These are phyloP conservation scores for Hortiboletus campestris DNA, from an alignment of 768 basidiomycete genomes.

Conservation along the genomic window DNA sequence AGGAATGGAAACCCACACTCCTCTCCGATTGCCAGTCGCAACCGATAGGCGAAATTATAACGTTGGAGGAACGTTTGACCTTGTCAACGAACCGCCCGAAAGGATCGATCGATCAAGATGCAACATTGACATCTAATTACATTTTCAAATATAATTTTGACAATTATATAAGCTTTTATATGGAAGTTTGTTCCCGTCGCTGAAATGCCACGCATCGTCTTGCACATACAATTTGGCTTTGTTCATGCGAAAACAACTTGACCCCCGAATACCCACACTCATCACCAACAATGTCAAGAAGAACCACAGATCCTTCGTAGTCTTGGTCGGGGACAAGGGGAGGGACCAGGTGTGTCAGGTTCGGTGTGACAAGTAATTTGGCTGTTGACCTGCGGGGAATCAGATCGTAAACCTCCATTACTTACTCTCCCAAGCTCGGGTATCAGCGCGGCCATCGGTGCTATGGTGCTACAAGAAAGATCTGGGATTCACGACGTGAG, in stretches of 20 bases:
- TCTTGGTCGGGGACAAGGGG: constrained; percentile 92
- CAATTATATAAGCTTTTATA: no score
- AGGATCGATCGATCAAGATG: no score
- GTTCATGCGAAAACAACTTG: constrained; percentile 84
- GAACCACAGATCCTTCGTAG: constrained; percentile 93
- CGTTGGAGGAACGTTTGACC: no score
- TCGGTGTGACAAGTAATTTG: not conserved
- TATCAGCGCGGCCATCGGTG: constrained; percentile 86
- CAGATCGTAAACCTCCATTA: constrained; percentile 96
- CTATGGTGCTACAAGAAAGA: constrained; percentile 99
- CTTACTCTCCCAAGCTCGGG: constrained; percentile 85
- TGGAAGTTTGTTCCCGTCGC: no score
- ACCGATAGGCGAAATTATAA: no score
- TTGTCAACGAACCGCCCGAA: no score
- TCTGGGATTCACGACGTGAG: constrained; percentile 89
- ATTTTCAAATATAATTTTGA: no score
- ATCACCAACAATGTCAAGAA: constrained; percentile 92
- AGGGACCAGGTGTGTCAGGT: constrained; percentile 73
- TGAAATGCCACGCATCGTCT: no score
- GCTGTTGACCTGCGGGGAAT: not conserved
- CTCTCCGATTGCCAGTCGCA: no score
- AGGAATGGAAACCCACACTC: no score
- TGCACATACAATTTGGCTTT: not conserved
- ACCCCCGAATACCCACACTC: constrained; percentile 88
- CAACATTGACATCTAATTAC: no score